Conservation (phyloP, 106 monocot species). For the Vanilla planifolia region DNA sequence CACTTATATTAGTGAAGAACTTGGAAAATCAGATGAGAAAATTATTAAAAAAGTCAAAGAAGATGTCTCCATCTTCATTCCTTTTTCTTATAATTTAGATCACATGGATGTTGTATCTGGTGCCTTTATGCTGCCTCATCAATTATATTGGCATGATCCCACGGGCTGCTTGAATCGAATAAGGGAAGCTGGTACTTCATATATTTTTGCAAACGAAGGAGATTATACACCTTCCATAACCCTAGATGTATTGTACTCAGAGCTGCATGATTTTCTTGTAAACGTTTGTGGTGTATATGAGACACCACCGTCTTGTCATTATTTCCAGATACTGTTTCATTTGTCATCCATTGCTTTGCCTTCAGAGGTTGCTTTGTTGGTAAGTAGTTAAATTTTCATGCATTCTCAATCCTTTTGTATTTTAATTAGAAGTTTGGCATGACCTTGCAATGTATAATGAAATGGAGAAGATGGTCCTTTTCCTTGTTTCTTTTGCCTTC, state of each 20-base stretch:
- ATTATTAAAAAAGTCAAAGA: slow-evolving; percentile 16
- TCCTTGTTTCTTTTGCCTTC: not conserved
- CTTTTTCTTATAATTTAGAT: slow-evolving; percentile 10
- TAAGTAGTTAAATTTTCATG: slow-evolving; percentile 23
- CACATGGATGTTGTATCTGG: slow-evolving; percentile 24
- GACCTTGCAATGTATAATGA: not conserved
- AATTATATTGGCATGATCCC: slow-evolving; percentile 61
- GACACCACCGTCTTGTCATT: slow-evolving; percentile 24
- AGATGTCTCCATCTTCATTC: slow-evolving; percentile 40
- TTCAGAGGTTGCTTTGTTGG: slow-evolving; percentile 34
- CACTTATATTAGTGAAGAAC: slow-evolving; percentile 33
- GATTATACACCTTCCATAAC: slow-evolving; percentile 3
- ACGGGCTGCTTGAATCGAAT: slow-evolving; percentile 41
- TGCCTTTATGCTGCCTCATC: slow-evolving; percentile 26
- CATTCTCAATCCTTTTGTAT: too few species aligned
- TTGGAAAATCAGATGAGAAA: slow-evolving; percentile 4
- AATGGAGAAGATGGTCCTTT: not conserved
- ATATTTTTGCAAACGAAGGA: not conserved
- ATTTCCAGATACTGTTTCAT: slow-evolving; percentile 34
- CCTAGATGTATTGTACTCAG: slow-evolving; percentile 33
- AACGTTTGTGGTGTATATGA: slow-evolving; percentile 31
- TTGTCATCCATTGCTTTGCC: slow-evolving; percentile 29
- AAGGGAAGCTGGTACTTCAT: slow-evolving; percentile 1
- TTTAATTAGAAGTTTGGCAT: too few species aligned
- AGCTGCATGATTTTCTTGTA: slow-evolving; percentile 54